A percentile compares a stretch with the other conserved stretches of the same genome.
These are phyloP conservation scores for Saccharum hybrid DNA, from an alignment of 202 grass and related monocot genomes.

Conservation along the genomic window DNA sequence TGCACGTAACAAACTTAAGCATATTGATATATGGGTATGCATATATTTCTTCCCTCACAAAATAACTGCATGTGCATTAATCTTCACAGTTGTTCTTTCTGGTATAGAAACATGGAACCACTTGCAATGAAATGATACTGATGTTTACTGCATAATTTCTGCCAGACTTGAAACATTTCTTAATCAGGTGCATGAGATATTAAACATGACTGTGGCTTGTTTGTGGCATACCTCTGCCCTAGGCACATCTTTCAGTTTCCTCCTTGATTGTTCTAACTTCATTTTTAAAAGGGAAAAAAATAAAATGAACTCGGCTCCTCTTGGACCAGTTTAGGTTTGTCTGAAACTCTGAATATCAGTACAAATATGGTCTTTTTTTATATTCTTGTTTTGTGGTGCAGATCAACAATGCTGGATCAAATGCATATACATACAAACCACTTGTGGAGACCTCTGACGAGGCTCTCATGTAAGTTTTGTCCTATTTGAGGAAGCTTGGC, in stretches of 20 bases:
- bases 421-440: conserved; percentile 95
- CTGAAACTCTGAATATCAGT: not conserved
- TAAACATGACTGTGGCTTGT: not conserved
- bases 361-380: not conserved
- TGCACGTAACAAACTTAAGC: conserved; percentile 63
- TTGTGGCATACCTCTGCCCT: conserved; percentile 2
- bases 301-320: not conserved
- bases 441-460: conserved; percentile 94
- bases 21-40: conserved; percentile 96
- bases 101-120: conserved; percentile 9
- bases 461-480: conserved; percentile 80
- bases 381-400: conserved; percentile 45
- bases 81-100: conserved; percentile 5
- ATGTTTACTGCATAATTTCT: conserved; percentile 18
- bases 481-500: conserved; percentile 39
- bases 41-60: not conserved
- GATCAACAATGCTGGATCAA: conserved; percentile 99
- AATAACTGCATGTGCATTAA: not conserved
- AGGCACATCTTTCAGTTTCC: conserved; percentile 19
- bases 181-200: not conserved
- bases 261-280: conserved; percentile 15
- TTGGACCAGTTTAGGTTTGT: not conserved
- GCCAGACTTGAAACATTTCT: conserved; percentile 13
- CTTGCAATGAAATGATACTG: conserved; percentile 19
- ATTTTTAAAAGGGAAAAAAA: not conserved